These are phyloP conservation scores for Rubroboletus pulcherrimus DNA, from an alignment of 768 basidiomycete species.

Conservation along the genomic window DNA sequence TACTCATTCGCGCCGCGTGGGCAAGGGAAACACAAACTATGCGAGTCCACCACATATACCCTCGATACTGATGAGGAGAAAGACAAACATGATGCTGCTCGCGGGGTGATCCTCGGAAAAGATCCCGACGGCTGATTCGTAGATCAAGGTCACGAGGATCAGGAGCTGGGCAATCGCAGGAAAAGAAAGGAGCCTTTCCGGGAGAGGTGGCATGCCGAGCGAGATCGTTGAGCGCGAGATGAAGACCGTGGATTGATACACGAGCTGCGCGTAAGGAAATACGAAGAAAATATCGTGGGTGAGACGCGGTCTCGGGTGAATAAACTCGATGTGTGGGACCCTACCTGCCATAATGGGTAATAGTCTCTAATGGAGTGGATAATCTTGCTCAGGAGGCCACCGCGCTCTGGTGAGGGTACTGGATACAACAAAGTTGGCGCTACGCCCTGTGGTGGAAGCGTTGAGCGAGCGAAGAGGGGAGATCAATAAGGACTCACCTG, in stretches of 20 bases:
- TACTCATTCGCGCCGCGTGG: neutral
- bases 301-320: slow-evolving; percentile 1
- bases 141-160: slow-evolving; percentile 58
- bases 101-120: slow-evolving; percentile 45
- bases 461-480: neutral
- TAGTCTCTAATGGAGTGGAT: slow-evolving; percentile 87
- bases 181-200: slow-evolving; percentile 59
- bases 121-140: slow-evolving; percentile 68
- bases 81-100: slow-evolving; percentile 59
- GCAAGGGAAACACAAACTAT: slow-evolving; percentile 54
- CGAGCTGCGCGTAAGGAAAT: slow-evolving; percentile 43
- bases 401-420: slow-evolving; percentile 58
- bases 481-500: slow-evolving; percentile 43
- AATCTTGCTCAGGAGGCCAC: slow-evolving; percentile 66
- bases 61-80: slow-evolving; percentile 78
- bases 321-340: slow-evolving; percentile 15
- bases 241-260: slow-evolving; percentile 90
- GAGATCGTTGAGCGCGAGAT: slow-evolving; percentile 90
- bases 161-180: slow-evolving; percentile 70
- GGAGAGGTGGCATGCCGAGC: slow-evolving; percentile 77
- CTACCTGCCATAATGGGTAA: slow-evolving; percentile 92
- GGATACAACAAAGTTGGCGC: slow-evolving; percentile 88
- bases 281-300: neutral
- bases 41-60: slow-evolving; percentile 91
- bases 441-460: slow-evolving; percentile 54